Evolutionary conservation across 2,329 filamentous ascomycete species (phyloP).

Genomic region (Neodidymelliopsis sp.): DNA sequence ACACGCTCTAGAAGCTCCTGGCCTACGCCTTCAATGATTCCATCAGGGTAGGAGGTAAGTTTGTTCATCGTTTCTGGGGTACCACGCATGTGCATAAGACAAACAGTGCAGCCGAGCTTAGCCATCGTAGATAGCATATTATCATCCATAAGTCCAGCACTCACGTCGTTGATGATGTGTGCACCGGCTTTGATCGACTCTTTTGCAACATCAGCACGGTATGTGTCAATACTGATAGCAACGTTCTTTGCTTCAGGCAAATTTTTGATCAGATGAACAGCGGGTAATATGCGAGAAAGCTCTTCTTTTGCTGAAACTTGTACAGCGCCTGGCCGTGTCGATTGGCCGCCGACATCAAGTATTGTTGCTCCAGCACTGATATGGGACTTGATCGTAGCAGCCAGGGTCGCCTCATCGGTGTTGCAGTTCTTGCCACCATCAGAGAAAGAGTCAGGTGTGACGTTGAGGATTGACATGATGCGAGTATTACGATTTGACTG

Average conservation of each 20-base stretch:
- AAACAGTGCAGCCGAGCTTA: slow-evolving; percentile 76
- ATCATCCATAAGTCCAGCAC: slow-evolving; percentile 78
- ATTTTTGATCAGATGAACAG: slow-evolving; percentile 75
- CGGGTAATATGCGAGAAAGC: slow-evolving; percentile 77
- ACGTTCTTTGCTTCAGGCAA: slow-evolving; percentile 68
- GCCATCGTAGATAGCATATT: slow-evolving; percentile 85
- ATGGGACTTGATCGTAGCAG: slow-evolving; percentile 66
- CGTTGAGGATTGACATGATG: slow-evolving; percentile 93
- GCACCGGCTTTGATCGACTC: slow-evolving; percentile 80
- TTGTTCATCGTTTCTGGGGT: slow-evolving; percentile 81
- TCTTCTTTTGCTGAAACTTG: slow-evolving; percentile 78
- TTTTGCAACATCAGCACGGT: slow-evolving; percentile 82
- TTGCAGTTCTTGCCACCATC: slow-evolving; percentile 72
- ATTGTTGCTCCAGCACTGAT: slow-evolving; percentile 78
- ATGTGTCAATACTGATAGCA: slow-evolving; percentile 92
- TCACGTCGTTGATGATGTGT: slow-evolving; percentile 94
- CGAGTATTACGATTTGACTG: slow-evolving; percentile 62
- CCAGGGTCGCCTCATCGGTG: slow-evolving; percentile 58
- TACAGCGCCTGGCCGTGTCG: slow-evolving; percentile 78
- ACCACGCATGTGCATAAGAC: slow-evolving; percentile 94
- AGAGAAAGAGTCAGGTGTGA: slow-evolving; percentile 97
- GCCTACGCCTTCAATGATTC: slow-evolving; percentile 70
- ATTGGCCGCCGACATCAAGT: slow-evolving; percentile 92
- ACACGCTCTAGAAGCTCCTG: slow-evolving; percentile 75
- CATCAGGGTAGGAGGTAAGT: slow-evolving; percentile 69